Conservation (phyloP, 116 monocot species). For the Phalaenopsis hybrid region DNA sequence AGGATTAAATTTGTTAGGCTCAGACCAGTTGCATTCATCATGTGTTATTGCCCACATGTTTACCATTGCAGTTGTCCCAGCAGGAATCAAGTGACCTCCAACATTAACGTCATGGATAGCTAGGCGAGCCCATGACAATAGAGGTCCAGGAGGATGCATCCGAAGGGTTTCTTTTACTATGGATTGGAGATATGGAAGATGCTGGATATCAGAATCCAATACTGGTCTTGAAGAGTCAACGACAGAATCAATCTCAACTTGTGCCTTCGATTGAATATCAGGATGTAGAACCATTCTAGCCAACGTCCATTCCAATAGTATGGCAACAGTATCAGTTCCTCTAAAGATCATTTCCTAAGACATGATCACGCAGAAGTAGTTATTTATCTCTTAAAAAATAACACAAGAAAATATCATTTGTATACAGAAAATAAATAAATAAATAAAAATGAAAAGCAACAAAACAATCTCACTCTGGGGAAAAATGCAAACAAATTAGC, state of each 20-base stretch:
- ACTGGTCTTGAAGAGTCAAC: background rate
- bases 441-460: too few relatives aligned
- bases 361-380: background rate
- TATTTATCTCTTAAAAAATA: too few relatives aligned
- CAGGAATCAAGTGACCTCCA: slow-evolving; percentile 29
- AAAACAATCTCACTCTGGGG: too few relatives aligned
- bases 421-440: too few relatives aligned
- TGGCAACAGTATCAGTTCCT: slow-evolving; percentile 53
- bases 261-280: slow-evolving; percentile 35
- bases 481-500: too few relatives aligned
- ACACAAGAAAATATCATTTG: too few relatives aligned
- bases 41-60: slow-evolving; percentile 84
- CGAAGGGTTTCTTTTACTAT: slow-evolving; percentile 55
- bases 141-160: slow-evolving; percentile 64
- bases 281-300: slow-evolving; percentile 44
- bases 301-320: slow-evolving; percentile 43
- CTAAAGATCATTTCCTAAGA: slow-evolving; percentile 57
- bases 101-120: slow-evolving; percentile 51
- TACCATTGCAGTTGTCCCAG: slow-evolving; percentile 66
- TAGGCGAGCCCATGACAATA: slow-evolving; percentile 90
- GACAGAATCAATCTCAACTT: slow-evolving; percentile 39
- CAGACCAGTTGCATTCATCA: slow-evolving; percentile 39
- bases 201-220: too few relatives aligned
- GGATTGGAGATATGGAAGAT: slow-evolving; percentile 32
- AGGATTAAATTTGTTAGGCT: slow-evolving; percentile 37